These are phyloP conservation scores for Adansonia rubrostipa DNA, from an alignment of 441 rosid genomes.

Conservation along the genomic window DNA sequence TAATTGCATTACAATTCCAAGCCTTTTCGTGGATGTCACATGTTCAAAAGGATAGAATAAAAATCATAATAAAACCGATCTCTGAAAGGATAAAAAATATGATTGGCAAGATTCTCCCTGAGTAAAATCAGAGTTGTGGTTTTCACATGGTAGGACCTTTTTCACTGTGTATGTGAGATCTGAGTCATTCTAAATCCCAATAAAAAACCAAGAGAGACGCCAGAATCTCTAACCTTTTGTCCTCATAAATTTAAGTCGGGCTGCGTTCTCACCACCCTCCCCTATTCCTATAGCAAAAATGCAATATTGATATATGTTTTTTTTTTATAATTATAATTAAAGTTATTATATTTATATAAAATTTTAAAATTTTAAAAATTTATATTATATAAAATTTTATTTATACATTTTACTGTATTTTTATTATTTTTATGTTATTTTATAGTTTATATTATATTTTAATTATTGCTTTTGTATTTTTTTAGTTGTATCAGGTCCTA, in stretches of 20 bases:
- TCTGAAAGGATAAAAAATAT: background rate
- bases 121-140: conserved; percentile 19
- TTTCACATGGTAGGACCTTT: conserved; percentile 38
- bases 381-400: no score
- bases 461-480: no score
- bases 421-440: no score
- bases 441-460: no score
- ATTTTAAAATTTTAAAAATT: no score
- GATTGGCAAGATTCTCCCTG: background rate
- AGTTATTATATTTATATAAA: no score
- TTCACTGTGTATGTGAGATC: background rate
- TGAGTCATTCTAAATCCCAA: conserved; percentile 14
- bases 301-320: no score
- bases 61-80: background rate
- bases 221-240: background rate
- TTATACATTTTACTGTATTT: no score
- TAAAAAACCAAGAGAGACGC: conserved; percentile 6
- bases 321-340: no score
- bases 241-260: no score
- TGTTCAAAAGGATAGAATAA: background rate
- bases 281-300: no score
- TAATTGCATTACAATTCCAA: background rate
- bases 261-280: background rate
- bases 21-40: background rate
- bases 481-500: no score